Conservation (phyloP, 2,329 filamentous ascomycete species). For the Colletotrichum lini region DNA sequence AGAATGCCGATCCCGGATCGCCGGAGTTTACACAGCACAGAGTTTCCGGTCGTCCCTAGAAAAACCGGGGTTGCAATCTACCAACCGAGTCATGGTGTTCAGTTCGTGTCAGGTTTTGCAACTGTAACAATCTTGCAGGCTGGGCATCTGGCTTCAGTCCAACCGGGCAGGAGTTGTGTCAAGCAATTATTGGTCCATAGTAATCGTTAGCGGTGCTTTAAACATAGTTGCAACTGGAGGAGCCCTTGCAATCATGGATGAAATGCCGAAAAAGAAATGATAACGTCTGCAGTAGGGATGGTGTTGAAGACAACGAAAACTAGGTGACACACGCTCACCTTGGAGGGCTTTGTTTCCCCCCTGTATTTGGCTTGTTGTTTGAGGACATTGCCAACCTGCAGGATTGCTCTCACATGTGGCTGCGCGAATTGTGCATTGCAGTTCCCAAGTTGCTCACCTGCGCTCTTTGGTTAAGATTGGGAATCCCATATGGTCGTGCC, state of each 20-base stretch:
- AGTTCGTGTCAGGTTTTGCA: slow-evolving; percentile 32
- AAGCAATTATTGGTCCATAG: background rate
- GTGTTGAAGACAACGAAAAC: no score
- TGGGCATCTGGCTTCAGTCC: background rate
- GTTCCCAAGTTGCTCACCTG: no score
- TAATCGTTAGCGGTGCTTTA: background rate
- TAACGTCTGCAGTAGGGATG: no score
- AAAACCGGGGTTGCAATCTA: slow-evolving; percentile 36
- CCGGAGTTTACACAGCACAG: slow-evolving; percentile 4
- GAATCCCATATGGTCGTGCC: slow-evolving; percentile 24
- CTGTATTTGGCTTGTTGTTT: background rate
- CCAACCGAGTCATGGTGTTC: slow-evolving; percentile 31
- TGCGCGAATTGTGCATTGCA: background rate
- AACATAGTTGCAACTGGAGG: slow-evolving; percentile 12
- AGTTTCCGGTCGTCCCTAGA: slow-evolving; percentile 24
- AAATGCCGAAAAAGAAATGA: background rate
- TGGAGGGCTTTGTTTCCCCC: background rate
- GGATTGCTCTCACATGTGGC: background rate
- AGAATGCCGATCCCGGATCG: slow-evolving; percentile 24
- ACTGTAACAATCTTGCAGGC: background rate
- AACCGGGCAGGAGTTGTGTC: background rate
- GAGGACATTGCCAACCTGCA: slow-evolving; percentile 7
- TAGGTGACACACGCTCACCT: background rate
- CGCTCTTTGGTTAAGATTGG: background rate
- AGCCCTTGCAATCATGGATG: background rate